Conservation (phyloP, 2,329 filamentous ascomycete genomes). For the Calonectria honghensis region DNA sequence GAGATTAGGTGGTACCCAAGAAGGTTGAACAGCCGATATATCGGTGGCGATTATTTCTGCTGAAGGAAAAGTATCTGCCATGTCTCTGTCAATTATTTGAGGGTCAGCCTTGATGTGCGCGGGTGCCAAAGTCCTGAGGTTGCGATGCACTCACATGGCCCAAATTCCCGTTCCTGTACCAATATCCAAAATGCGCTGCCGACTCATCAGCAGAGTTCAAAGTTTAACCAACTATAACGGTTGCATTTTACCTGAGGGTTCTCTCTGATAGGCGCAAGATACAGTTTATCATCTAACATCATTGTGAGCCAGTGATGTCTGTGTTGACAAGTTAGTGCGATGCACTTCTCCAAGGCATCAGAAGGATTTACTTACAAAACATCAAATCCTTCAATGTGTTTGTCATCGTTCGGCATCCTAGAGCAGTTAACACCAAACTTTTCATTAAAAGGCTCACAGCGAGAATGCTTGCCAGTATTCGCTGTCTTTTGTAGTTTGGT, state of each 20-base stretch:
- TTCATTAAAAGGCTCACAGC: too few relatives aligned
- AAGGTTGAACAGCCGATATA: not conserved
- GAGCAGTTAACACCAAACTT: not conserved
- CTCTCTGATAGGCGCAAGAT: constrained; percentile 4
- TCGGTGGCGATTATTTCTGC: not conserved
- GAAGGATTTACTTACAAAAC: not conserved
- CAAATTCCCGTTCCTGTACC: constrained; percentile 20
- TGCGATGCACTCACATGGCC: not conserved
- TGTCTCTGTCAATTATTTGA: not conserved
- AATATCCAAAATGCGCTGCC: constrained; percentile 9
- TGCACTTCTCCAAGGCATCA: not conserved
- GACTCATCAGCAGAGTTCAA: not conserved
- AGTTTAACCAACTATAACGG: not conserved
- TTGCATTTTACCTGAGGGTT: not conserved
- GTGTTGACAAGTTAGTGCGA: not conserved
- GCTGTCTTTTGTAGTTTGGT: constrained; percentile 16
- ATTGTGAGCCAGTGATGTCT: constrained; percentile 21
- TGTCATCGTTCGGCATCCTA: constrained; percentile 11
- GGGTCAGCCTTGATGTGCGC: not conserved
- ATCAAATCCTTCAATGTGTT: constrained; percentile 12
- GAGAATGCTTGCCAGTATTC: constrained; percentile 1
- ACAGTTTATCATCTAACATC: constrained; percentile 6
- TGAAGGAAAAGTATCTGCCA: constrained; percentile 13
- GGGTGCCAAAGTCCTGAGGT: not conserved
- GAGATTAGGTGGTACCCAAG: constrained; percentile 5